Evolutionary conservation across 345 rosid species (phyloP), one percentile per base, ranked within the genome.

Genomic region (Lepidium didymum): DNA sequence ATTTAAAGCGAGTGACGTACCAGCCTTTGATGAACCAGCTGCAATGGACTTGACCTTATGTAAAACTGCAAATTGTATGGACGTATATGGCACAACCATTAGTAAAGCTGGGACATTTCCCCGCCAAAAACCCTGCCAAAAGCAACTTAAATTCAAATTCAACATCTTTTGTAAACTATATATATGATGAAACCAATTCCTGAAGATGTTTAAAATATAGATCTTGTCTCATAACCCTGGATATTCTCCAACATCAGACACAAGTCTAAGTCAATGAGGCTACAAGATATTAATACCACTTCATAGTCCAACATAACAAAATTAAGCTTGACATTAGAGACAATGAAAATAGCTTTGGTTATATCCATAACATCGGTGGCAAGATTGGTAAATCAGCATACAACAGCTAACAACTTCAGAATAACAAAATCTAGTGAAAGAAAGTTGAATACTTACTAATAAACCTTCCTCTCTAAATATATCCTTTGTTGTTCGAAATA

Each of bases 61-160:
- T 56, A 56, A 37, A 37, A 56, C 62, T 37, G 45, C 62, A 37
- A 56, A 56, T 21, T 56, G 62, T 56, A 56, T 56, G 18, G 62
- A 56, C 8, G 62, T 56, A 4, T 56, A 56, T 7, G 62, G 45
- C 10, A 56, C 62, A 56, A 56, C 62, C 62, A 56, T 56, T 3
- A 56, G 62, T 56, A 56, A 37, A 37, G 62, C 62, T 37, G 62
- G 62, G 12, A 56, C 62, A 56, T 56, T 56, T 37, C 62, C 62
- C 11, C 62, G 45, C 62, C 62, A 56, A 21, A 56, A 56, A 21
- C 62, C 62, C 62, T 56, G 18, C 34, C 33, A 56, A 7, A 31
- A 53, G 23, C 13, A 53, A 53, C 1, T 14, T 53, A 3, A 31
- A 14, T 31, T 8, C 4, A n/a, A 31, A 31, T 53, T 14, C 56